These are phyloP conservation scores for Cyberlindnera mycetangii DNA, from an alignment of 805 yeast genomes.

Conservation along the genomic window DNA sequence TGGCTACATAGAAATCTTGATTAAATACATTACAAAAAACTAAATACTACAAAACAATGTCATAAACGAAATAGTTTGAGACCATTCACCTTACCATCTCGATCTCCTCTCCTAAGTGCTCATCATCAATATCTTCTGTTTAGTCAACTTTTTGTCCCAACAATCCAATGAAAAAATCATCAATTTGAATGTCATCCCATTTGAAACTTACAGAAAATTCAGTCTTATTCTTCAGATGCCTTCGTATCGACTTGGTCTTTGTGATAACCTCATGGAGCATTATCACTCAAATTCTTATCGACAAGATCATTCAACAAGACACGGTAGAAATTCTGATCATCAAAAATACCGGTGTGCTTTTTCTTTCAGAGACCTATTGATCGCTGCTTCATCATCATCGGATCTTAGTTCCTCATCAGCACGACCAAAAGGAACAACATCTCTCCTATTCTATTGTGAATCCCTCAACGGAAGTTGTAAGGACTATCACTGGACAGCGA, in stretches of 20 bases:
- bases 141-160: conserved; percentile 80
- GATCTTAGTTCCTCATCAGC: conserved; percentile 34
- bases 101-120: conserved; percentile 26
- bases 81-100: conserved; percentile 36
- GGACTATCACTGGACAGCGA: conserved; percentile 42
- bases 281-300: conserved; percentile 75
- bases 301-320: conserved; percentile 84
- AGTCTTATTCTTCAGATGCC: conserved; percentile 91
- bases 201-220: conserved; percentile 62
- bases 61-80: conserved; percentile 41
- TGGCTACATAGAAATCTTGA: background rate
- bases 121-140: conserved; percentile 37
- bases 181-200: conserved; percentile 92
- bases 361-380: conserved; percentile 37
- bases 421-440: conserved; percentile 54
- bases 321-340: conserved; percentile 94
- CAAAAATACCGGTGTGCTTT: conserved; percentile 65
- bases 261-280: conserved; percentile 53
- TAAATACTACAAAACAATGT: background rate
- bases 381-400: conserved; percentile 33
- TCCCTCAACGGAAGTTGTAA: conserved; percentile 36
- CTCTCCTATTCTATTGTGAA: conserved; percentile 70
- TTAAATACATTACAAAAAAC: background rate
- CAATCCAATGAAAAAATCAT: conserved; percentile 89
- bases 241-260: conserved; percentile 75